Evolutionary conservation across 2,329 filamentous ascomycete species (phyloP).

Genomic region (Pseudogymnoascus sp.): DNA sequence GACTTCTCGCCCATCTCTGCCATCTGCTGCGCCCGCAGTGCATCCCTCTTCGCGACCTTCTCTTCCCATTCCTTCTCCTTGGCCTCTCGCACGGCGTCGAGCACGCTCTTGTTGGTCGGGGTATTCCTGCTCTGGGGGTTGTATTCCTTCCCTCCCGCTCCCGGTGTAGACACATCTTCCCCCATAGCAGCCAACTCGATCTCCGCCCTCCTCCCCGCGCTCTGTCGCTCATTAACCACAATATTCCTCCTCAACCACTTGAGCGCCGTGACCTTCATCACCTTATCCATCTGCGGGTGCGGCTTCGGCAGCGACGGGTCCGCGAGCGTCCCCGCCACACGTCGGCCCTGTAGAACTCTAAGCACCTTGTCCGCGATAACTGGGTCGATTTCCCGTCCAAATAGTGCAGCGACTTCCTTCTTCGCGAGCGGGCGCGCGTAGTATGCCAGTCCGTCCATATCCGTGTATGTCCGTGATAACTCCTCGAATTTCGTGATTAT

Average conservation of each 20-base stretch:
- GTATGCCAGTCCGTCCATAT: slow-evolving; percentile 49
- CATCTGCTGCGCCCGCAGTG: slow-evolving; percentile 38
- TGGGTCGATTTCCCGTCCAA: slow-evolving; percentile 41
- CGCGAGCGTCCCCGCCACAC: slow-evolving; percentile 56
- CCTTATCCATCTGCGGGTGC: slow-evolving; percentile 11
- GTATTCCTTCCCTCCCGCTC: slow-evolving; percentile 17
- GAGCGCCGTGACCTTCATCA: slow-evolving; percentile 42
- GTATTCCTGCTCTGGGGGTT: slow-evolving; percentile 30
- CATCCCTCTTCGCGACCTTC: slow-evolving; percentile 37
- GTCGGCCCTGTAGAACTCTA: slow-evolving; percentile 53
- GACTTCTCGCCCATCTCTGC: slow-evolving; percentile 35
- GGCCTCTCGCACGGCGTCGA: slow-evolving; percentile 52
- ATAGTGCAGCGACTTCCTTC: slow-evolving; percentile 41
- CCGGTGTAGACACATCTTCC: slow-evolving; percentile 18
- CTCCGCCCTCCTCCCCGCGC: slow-evolving; percentile 54
- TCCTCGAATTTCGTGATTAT: slow-evolving; percentile 39
- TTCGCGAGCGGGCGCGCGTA: slow-evolving; percentile 41
- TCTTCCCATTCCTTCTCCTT: slow-evolving; percentile 39
- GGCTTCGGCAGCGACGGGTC: slow-evolving; percentile 42
- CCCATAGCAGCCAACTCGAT: slow-evolving; percentile 45
- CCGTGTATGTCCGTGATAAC: slow-evolving; percentile 50
- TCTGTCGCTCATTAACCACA: slow-evolving; percentile 53
- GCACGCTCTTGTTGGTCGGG: slow-evolving; percentile 50
- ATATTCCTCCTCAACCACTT: slow-evolving; percentile 48
- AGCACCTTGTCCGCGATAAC: slow-evolving; percentile 46